phyloP scores from a whole-genome alignment of 2,329 filamentous ascomycete genomes.

The Aspergillus sp. region DNA sequence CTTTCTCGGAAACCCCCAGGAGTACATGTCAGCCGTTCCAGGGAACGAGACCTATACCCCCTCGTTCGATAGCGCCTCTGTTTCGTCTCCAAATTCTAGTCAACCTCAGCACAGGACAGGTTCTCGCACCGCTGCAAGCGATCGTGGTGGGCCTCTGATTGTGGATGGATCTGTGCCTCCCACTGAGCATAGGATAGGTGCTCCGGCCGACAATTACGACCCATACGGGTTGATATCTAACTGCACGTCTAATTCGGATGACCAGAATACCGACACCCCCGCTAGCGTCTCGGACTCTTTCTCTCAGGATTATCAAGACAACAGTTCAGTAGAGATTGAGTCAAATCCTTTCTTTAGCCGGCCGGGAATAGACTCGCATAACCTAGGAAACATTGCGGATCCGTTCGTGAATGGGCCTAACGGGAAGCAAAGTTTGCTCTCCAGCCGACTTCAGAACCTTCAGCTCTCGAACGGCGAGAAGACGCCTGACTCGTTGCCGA shows the following conservation, averaged over 20 bases:
- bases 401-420: slow-evolving; percentile 31
- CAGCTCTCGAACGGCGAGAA: slow-evolving; percentile 43
- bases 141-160: slow-evolving; percentile 48
- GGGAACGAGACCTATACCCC: slow-evolving; percentile 30
- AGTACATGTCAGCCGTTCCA: slow-evolving; percentile 37
- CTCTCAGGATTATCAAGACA: slow-evolving; percentile 45
- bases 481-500: slow-evolving; percentile 29
- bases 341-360: slow-evolving; percentile 32
- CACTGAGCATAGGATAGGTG: slow-evolving; percentile 41
- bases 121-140: slow-evolving; percentile 34
- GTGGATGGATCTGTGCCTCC: slow-evolving; percentile 52
- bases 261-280: slow-evolving; percentile 41
- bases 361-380: slow-evolving; percentile 32
- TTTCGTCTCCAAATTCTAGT: slow-evolving; percentile 26
- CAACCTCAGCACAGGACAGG: slow-evolving; percentile 28
- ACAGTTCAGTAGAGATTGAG: slow-evolving; percentile 41
- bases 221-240: slow-evolving; percentile 42
- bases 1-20: slow-evolving; percentile 36
- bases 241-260: slow-evolving; percentile 48
- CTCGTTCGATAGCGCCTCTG: slow-evolving; percentile 30
- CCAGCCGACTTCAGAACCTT: slow-evolving; percentile 43
- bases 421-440: slow-evolving; percentile 40
- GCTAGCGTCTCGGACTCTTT: slow-evolving; percentile 44
- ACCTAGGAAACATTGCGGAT: slow-evolving; percentile 20
- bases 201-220: slow-evolving; percentile 41